Evolutionary conservation across 1,284 basidiomycete species (phyloP), one percentile per base, ranked within the genome.

Genomic region (Sanghuangporus baumii): DNA sequence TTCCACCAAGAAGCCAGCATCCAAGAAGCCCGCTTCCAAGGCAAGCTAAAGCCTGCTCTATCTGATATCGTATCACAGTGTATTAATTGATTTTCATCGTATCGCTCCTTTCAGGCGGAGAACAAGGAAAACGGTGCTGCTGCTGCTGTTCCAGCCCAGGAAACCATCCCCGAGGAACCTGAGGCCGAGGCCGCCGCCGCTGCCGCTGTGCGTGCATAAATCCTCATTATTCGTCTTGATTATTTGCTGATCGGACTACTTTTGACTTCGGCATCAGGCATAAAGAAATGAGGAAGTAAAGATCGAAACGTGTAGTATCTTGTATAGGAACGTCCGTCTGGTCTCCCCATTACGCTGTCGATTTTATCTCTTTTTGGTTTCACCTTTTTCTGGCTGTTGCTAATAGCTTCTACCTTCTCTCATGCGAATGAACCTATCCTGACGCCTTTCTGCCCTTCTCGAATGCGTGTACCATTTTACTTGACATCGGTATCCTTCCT

Each of bases 111-210:
- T n/a, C 65, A 83, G 82, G 78, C 72, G 63, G 79, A 78, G 62
- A 76, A 76, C 48, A 73, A 76, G 55, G 78, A 75, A 59, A 73
- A 76, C 54, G 71, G 72, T 47, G 73, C 70, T 51, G 73, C 74
- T 6, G 66, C 71, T 57, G 73, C 71, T 56, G 70, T 72, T 34
- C 66, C 72, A 36, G 74, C 73, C 16, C 71, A 68, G 31, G 78
- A 76, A 59, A 76, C 82, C 36, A 85, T 85, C 64, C 76, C 73
- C 40, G 84, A 85, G 68, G 83, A 84, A 60, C 75, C 80, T 40
- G 82, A 84, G 64, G 79, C 72, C 31, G 79, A 80, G 51, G 76
- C 72, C 20, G 71, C 68, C n/a, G 74, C 68, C n/a, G 52, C 43
- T 40, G 52, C 54, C n/a, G 57, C 50, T 6, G 62, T 63, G 23